Evolutionary conservation across 2,329 filamentous ascomycete genomes (phyloP), one percentile per base, ranked within the genome.

Genomic region (Fusarium sp.): DNA sequence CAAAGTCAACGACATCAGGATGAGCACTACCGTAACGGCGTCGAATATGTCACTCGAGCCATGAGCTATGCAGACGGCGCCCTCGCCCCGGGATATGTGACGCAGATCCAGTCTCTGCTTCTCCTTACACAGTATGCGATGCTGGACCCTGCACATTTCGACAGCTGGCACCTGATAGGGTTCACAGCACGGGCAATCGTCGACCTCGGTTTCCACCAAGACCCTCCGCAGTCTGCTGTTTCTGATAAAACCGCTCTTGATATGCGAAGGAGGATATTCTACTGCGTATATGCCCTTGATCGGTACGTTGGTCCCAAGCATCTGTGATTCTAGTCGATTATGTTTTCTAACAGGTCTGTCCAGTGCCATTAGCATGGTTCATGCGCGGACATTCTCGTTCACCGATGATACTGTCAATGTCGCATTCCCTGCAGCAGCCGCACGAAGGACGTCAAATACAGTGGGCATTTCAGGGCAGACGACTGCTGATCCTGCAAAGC

Each of bases 151-250:
- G 88, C 90, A 42, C 93, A 96, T 76, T 97, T 97, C 75, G 93
- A 97, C 75, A 93, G 91, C 73, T 98, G 96, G 94, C 94, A 96
- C 69, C 81, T 97, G 67, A 92, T 97, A 61, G 96, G 95, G 6
- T 94, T 96, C 77, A 94, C 95, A 6, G 92, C 92, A 40, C 89
- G 95, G 62, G 92, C 93, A 6, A 89, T 95, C 75, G 87, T 97
- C 20, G 96, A 99, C 80, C 82, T 97, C 29, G 96, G 96, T 7
- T 89, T 96, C 62, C 96, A 98, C 78, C 95, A 97, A 80, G 95
- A 98, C 72, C 93, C 93, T 3, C 90, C 92, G 0, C 85, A 87
- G 61, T 89, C 91, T 67, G 86, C 91, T 14, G 81, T 88, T 27
- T 85, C 90, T 10, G 89, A 93, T 62, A 90, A 89, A 71, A 82